Base-by-base conservation (phyloP, 2,329 filamentous ascomycete genomes). In the Fusarium abutilonis region DNA sequence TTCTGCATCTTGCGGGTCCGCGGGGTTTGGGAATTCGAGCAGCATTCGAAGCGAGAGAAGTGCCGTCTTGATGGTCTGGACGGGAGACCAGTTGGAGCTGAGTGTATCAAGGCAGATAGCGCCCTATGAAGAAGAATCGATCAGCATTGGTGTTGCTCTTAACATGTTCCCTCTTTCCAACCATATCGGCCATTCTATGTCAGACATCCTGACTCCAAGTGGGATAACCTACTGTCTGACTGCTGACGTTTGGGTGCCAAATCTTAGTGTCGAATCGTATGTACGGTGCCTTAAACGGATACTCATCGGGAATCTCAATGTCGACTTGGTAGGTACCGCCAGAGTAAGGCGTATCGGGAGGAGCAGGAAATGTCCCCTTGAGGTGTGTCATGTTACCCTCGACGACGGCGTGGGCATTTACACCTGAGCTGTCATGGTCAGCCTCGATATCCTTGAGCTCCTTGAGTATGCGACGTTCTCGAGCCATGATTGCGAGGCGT, bases 201-300 rank as follows among this genome's bases (percentile, higher is more conserved):
- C 32, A 9, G 17, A 7, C 23, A 26, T 26, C 23, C 23, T 26
- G 23, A 26, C 28, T n/a, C 4, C 6, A 15, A 4, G 1, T 8
- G 14, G 2, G 14, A 23, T 9, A 15, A 82, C 88, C 72, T 79
- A 96, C 93, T 36, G 93, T 97, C 74, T 95, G 90, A 72, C 90
- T 94, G 82, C 91, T 96, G 78, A 99, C 87, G 73, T 99, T 99
- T 31, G 95, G 95, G 76, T 99, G 95, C 93, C 93, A 99, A 69
- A 98, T 89, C 77, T 89, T 93, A 64, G 95, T 99, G 64, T 89
- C 86, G 73, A 98, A 98, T 70, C 87, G 89, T 90, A 99, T 98
- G 56, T 86, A 77, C 5, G 95, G 95, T 4, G 94, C 92, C 69
- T 93, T 90, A 80, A 99, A 99, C 0, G 95, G 95, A 72, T 99